Evolutionary conservation across 768 basidiomycete genomes (phyloP).

Genomic region (Fomitopsis serialis): DNA sequence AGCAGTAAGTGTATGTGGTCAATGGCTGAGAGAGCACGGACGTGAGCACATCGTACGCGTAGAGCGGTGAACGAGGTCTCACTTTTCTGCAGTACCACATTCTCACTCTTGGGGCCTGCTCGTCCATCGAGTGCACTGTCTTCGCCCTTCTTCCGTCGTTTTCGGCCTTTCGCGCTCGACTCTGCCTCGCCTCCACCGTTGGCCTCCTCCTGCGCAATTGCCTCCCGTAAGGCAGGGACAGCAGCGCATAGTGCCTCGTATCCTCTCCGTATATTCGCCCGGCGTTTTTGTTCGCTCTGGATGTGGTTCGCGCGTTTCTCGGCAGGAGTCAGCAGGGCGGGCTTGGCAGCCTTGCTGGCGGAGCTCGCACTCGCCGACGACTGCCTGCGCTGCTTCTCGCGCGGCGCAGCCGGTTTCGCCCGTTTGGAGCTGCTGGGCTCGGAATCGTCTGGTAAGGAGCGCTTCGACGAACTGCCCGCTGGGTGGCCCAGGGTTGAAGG

Average conservation of each 20-base stretch:
- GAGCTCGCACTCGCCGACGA: background rate
- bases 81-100: constrained; percentile 87
- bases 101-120: constrained; percentile 87
- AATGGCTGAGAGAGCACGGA: constrained; percentile 51
- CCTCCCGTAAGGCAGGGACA: constrained; percentile 77
- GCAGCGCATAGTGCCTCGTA: constrained; percentile 85
- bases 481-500: constrained; percentile 1
- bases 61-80: constrained; percentile 25
- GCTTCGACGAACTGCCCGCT: constrained; percentile 6
- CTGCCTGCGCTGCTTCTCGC: constrained; percentile 3
- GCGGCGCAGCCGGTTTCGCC: constrained; percentile 19
- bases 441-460: constrained; percentile 8
- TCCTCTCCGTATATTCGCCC: constrained; percentile 84
- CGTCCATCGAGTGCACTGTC: constrained; percentile 74
- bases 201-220: constrained; percentile 67
- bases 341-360: constrained; percentile 18
- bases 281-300: constrained; percentile 88
- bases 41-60: background rate
- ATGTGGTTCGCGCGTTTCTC: constrained; percentile 96
- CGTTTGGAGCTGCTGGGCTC: constrained; percentile 24
- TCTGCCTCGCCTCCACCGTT: constrained; percentile 13
- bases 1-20: constrained; percentile 74
- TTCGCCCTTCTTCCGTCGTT: constrained; percentile 24
- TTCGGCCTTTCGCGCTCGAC: constrained; percentile 21
- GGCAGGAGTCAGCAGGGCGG: constrained; percentile 61